A percentile compares a stretch with the other conserved stretches of the same genome.
These are phyloP conservation scores for Xylariales sp. DNA, from an alignment of 2,329 filamentous ascomycete species.

Conservation along the genomic window DNA sequence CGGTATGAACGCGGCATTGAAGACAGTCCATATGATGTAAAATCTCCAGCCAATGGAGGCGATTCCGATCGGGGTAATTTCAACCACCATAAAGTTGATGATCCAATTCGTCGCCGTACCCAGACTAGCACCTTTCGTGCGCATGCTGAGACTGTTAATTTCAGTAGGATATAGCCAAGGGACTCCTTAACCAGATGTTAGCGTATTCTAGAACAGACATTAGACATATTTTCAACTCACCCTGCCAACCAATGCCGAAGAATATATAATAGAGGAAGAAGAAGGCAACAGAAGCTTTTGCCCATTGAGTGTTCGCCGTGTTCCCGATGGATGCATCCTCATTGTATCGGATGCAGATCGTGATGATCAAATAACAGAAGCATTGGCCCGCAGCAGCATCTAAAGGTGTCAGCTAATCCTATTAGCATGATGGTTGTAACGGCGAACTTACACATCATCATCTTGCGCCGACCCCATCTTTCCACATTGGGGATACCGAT, in stretches of 20 bases:
- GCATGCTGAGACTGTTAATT: conserved; percentile 37
- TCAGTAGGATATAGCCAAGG: conserved; percentile 43
- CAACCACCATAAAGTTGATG: conserved; percentile 28
- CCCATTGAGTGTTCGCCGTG: conserved; percentile 9
- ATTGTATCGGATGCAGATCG: conserved; percentile 16
- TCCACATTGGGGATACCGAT: conserved; percentile 25
- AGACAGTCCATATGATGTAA: conserved; percentile 45
- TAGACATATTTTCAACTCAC: background rate
- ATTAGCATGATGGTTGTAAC: background rate
- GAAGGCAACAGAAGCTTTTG: conserved; percentile 37
- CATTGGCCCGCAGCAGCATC: conserved; percentile 44
- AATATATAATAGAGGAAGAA: conserved; percentile 52
- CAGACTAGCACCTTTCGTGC: conserved; percentile 27
- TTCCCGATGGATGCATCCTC: conserved; percentile 6
- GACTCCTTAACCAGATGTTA: conserved; percentile 21
- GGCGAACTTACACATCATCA: conserved; percentile 44
- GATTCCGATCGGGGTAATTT: conserved; percentile 29
- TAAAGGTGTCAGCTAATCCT: background rate
- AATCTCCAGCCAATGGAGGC: conserved; percentile 43
- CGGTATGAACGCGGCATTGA: conserved; percentile 36
- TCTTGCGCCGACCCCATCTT: conserved; percentile 46
- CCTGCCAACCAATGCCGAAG: conserved; percentile 46
- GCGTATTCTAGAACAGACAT: background rate
- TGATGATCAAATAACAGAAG: conserved; percentile 38
- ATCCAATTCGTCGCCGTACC: conserved; percentile 31